These are phyloP conservation scores for Pestalotiopsis fici DNA, from an alignment of 2,329 filamentous ascomycete genomes.

Conservation along the genomic window DNA sequence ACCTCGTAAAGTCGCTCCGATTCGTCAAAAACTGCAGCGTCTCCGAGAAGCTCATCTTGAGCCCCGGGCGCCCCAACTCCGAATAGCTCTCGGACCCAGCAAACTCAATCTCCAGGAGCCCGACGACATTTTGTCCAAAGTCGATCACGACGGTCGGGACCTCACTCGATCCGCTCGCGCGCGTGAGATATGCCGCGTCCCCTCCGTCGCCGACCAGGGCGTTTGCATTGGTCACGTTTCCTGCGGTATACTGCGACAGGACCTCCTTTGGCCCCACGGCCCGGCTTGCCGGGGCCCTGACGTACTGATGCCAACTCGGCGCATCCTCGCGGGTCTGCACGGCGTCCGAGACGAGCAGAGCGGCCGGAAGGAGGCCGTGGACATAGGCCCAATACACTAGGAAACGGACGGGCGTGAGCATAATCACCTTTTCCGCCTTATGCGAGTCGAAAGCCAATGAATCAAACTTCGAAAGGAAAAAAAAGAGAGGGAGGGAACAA, in stretches of 20 bases:
- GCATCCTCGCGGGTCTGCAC: slow-evolving; percentile 16
- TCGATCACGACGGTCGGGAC: slow-evolving; percentile 45
- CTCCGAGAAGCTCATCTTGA: slow-evolving; percentile 51
- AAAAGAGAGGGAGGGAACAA: not conserved
- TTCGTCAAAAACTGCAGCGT: slow-evolving; percentile 43
- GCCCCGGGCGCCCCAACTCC: slow-evolving; percentile 33
- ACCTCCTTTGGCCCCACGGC: slow-evolving; percentile 33
- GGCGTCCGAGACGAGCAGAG: not conserved
- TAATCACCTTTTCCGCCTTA: not conserved
- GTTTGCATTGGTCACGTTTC: slow-evolving; percentile 38
- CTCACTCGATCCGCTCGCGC: slow-evolving; percentile 15
- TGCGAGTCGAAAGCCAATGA: not conserved
- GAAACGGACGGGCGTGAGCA: slow-evolving; percentile 1
- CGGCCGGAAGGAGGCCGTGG: slow-evolving; percentile 5
- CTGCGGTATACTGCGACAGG: slow-evolving; percentile 31
- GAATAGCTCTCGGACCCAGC: slow-evolving; percentile 29
- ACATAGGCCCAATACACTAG: slow-evolving; percentile 8
- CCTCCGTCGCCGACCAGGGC: slow-evolving; percentile 29
- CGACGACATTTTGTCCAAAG: slow-evolving; percentile 49
- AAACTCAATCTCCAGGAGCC: slow-evolving; percentile 43
- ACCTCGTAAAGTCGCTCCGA: slow-evolving; percentile 49
- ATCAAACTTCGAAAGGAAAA: not conserved
- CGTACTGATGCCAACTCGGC: slow-evolving; percentile 38
- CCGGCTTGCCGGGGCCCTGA: slow-evolving; percentile 35
- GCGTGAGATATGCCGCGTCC: slow-evolving; percentile 31